Evolutionary conservation across 2,329 filamentous ascomycete species (phyloP).

Genomic region (Teratosphaeria viscida): DNA sequence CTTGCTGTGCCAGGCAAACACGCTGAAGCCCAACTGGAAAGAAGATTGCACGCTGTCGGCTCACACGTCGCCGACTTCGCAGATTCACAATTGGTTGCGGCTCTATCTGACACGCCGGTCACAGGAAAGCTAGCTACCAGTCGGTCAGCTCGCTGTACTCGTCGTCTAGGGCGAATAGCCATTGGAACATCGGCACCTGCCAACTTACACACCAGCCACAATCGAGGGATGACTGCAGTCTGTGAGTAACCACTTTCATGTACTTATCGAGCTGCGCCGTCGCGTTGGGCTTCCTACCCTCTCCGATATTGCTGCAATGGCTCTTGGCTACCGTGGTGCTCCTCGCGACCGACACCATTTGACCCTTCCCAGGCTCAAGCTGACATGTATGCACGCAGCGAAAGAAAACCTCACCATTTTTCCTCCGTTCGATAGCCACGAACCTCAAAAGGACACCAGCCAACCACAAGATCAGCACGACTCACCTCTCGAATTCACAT

Average conservation of each 20-base stretch:
- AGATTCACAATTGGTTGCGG: conserved; percentile 6
- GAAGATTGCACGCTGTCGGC: conserved; percentile 1
- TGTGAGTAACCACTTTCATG: conserved; percentile 19
- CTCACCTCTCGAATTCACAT: conserved; percentile 24
- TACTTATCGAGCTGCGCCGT: conserved; percentile 9
- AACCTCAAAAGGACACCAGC: conserved; percentile 4
- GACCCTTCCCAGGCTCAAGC: neutral
- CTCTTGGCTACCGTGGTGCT: neutral
- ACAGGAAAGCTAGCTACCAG: neutral
- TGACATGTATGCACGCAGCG: conserved; percentile 5
- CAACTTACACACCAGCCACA: conserved; percentile 10
- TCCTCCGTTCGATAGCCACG: conserved; percentile 18
- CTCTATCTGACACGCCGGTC: conserved; percentile 4
- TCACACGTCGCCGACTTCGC: conserved; percentile 1
- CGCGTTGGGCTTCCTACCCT: neutral
- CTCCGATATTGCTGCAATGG: neutral
- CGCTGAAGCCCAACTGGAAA: neutral
- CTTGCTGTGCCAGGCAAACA: neutral
- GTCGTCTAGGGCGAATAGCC: conserved; percentile 11
- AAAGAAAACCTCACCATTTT: conserved; percentile 20
- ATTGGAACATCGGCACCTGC: conserved; percentile 6
- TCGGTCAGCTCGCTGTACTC: neutral
- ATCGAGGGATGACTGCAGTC: conserved; percentile 19
- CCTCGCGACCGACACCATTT: neutral
- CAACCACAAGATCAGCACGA: conserved; percentile 20